Conservation (phyloP, 495 filamentous ascomycete genomes). For the Talaromyces nanjingensis region DNA sequence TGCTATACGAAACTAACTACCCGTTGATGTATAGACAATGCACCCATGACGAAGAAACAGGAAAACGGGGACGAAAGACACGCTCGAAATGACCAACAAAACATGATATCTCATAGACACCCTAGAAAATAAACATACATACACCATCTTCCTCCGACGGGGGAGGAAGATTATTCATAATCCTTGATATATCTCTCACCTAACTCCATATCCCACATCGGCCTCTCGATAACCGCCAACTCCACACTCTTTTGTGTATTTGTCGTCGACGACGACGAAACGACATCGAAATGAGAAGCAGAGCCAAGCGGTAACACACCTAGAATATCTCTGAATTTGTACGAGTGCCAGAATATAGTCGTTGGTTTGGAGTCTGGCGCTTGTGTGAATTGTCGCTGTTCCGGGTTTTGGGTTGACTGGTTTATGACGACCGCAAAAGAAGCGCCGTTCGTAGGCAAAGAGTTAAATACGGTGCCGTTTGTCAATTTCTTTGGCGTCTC, state of each 20-base stretch:
- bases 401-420: not conserved
- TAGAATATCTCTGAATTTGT: constrained; percentile 85
- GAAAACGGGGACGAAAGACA: not conserved
- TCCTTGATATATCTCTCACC: constrained; percentile 64
- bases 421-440: not conserved
- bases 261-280: constrained; percentile 14
- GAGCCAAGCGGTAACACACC: constrained; percentile 67
- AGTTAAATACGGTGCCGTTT: not conserved
- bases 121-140: not conserved
- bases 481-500: not conserved
- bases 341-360: constrained; percentile 67
- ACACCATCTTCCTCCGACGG: not conserved
- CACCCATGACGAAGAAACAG: not conserved
- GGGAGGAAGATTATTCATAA: constrained; percentile 42
- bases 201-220: constrained; percentile 75
- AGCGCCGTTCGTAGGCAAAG: not conserved
- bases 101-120: not conserved
- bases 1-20: not conserved
- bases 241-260: constrained; percentile 42
- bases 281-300: constrained; percentile 11
- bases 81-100: not conserved
- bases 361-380: constrained; percentile 16
- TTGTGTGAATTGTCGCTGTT: constrained; percentile 13
- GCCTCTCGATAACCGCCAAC: constrained; percentile 82
- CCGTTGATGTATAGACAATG: not conserved